A percentile compares a stretch with the other conserved stretches of the same genome.
phyloP scores from a whole-genome alignment of 768 basidiomycete species.

The Termitomyces sp. region DNA sequence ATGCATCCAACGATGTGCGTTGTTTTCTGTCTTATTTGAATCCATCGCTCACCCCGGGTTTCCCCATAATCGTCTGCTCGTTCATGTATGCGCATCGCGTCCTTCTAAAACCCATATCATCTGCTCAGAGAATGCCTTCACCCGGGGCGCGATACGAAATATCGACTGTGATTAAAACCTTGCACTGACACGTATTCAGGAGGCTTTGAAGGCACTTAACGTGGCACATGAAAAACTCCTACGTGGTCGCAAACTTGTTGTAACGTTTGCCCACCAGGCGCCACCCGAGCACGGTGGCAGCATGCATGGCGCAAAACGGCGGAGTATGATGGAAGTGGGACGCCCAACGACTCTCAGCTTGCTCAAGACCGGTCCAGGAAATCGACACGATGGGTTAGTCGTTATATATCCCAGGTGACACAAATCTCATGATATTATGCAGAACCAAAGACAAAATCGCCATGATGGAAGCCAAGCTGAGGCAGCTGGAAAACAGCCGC shows the following conservation, averaged over 20 bases:
- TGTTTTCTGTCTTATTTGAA: constrained; percentile 10
- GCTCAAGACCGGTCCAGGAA: constrained; percentile 63
- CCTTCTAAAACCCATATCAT: background rate
- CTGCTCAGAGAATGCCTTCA: constrained; percentile 7
- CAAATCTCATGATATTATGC: constrained; percentile 7
- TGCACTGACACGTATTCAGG: constrained; percentile 41
- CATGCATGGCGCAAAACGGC: constrained; percentile 25
- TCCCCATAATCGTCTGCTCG: constrained; percentile 13
- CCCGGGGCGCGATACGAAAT: constrained; percentile 15
- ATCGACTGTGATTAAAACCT: background rate
- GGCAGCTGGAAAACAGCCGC: constrained; percentile 57
- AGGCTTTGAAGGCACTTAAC: constrained; percentile 73
- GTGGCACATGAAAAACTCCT: constrained; percentile 75
- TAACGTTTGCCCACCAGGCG: constrained; percentile 91
- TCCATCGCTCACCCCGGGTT: constrained; percentile 46
- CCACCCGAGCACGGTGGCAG: constrained; percentile 37
- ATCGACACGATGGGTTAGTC: constrained; percentile 48
- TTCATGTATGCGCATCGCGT: constrained; percentile 1
- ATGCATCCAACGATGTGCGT: constrained; percentile 73
- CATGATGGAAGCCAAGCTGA: constrained; percentile 92
- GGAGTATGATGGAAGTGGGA: constrained; percentile 48
- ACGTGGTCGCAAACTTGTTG: constrained; percentile 81
- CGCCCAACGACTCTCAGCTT: constrained; percentile 86
- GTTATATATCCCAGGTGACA: background rate
- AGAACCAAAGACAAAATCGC: constrained; percentile 91